A percentile compares a stretch with the other conserved stretches of the same genome.
Conservation (phyloP, 2,329 filamentous ascomycete genomes). For the Claviceps capensis region DNA sequence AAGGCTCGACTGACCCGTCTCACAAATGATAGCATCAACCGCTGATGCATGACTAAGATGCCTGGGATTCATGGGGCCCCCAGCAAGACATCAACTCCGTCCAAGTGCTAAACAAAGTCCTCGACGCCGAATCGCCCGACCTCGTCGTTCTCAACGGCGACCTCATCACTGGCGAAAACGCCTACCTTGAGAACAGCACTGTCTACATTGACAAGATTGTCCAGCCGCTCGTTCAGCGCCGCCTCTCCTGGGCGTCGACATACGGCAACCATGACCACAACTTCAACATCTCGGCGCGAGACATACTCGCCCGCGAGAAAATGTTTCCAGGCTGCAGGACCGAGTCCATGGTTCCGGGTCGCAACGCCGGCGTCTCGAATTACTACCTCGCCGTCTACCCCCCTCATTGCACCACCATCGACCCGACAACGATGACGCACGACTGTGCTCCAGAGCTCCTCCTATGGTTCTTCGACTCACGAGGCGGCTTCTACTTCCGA, state of each 20-base stretch:
- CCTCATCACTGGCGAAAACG: slow-evolving; percentile 55
- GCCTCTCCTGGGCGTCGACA: slow-evolving; percentile 49
- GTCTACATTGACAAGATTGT: slow-evolving; percentile 46
- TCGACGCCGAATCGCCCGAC: slow-evolving; percentile 41
- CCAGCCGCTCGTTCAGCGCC: slow-evolving; percentile 38
- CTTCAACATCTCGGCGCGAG: slow-evolving; percentile 38
- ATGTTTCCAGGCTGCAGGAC: slow-evolving; percentile 25
- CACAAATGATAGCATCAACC: no score
- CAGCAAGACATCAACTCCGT: slow-evolving; percentile 43
- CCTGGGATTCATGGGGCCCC: slow-evolving; percentile 29
- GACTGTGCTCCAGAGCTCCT: slow-evolving; percentile 30
- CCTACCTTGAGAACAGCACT: slow-evolving; percentile 37
- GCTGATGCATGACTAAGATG: slow-evolving; percentile 17
- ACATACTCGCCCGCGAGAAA: slow-evolving; percentile 28
- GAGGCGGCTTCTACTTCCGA: slow-evolving; percentile 41
- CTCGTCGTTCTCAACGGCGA: slow-evolving; percentile 61
- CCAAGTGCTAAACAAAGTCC: slow-evolving; percentile 41
- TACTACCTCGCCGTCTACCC: slow-evolving; percentile 33
- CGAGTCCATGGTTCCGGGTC: slow-evolving; percentile 23
- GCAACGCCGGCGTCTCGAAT: slow-evolving; percentile 29
- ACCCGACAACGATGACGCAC: neutral
- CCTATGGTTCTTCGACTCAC: slow-evolving; percentile 61
- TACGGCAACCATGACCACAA: slow-evolving; percentile 60
- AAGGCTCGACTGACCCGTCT: neutral
- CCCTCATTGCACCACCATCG: slow-evolving; percentile 15